Percentiles rank a stretch among this genome's conserved stretches.
These are phyloP conservation scores for Quercus lobata DNA, from an alignment of 331 rosid species.

Conservation along the genomic window DNA sequence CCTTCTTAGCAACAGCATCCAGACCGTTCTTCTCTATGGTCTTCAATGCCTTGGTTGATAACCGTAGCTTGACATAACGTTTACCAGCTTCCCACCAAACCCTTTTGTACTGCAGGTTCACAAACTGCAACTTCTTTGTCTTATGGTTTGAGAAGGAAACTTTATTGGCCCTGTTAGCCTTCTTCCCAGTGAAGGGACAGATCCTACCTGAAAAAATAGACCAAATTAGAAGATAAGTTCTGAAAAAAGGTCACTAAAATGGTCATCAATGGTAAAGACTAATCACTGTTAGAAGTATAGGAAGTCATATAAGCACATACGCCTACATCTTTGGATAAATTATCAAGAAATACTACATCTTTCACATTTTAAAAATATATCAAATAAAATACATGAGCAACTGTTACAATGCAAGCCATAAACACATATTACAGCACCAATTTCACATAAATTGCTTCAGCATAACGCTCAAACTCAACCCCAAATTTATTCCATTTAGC, in stretches of 20 bases:
- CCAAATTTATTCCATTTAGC: neutral
- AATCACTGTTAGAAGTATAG: neutral
- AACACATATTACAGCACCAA: neutral
- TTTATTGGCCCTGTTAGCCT: constrained; percentile 81
- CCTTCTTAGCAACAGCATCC: constrained; percentile 98
- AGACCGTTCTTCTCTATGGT: constrained; percentile 95
- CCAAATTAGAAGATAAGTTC: neutral
- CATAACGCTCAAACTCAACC: neutral
- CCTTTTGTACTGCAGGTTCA: constrained; percentile 87
- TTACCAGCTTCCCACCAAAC: constrained; percentile 98
- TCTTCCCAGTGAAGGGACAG: constrained; percentile 90
- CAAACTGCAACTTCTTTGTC: constrained; percentile 88
- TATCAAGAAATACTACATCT: too few relatives aligned
- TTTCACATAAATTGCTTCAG: neutral
- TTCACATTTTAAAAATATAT: too few relatives aligned
- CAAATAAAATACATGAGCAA: neutral
- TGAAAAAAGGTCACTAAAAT: neutral
- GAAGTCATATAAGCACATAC: too few relatives aligned
- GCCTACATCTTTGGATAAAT: too few relatives aligned
- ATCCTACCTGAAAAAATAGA: constrained; percentile 53
- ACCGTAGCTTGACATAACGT: constrained; percentile 81
- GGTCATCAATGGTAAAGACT: neutral
- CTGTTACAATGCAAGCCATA: too few relatives aligned
- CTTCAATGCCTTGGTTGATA: constrained; percentile 91
- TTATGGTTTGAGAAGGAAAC: constrained; percentile 85